phyloP scores from a whole-genome alignment of 108 stramenopile species.

The Cyclostephanos tholiformis region DNA sequence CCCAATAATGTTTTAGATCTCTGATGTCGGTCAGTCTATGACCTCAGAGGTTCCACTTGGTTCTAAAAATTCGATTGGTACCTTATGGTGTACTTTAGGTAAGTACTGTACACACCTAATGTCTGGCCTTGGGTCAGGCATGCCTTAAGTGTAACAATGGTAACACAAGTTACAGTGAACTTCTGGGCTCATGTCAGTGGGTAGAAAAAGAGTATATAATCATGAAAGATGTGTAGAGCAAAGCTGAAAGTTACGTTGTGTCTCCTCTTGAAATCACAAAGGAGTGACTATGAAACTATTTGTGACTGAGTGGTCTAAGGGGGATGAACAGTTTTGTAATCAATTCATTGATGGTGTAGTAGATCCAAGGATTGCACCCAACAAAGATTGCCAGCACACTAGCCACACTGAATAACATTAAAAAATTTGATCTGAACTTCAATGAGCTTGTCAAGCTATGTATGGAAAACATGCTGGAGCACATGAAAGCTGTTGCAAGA shows the following conservation, averaged over 20 bases:
- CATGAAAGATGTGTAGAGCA: constrained; percentile 28
- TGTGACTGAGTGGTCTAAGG: constrained; percentile 53
- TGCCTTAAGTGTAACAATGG: too few relatives aligned
- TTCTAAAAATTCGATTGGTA: too few relatives aligned
- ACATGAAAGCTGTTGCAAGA: constrained; percentile 16
- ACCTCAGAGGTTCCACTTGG: too few relatives aligned
- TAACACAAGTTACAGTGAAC: too few relatives aligned
- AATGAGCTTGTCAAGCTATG: constrained; percentile 39
- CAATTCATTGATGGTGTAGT: constrained; percentile 59
- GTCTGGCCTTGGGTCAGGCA: too few relatives aligned
- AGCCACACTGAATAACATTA: constrained; percentile 46
- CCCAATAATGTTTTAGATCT: too few relatives aligned
- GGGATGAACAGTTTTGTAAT: constrained; percentile 49
- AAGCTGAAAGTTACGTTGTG: constrained; percentile 22
- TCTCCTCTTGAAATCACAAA: constrained; percentile 39
- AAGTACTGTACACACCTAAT: too few relatives aligned
- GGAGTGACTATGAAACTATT: constrained; percentile 54
- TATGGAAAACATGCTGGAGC: constrained; percentile 6
- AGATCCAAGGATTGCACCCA: constrained; percentile 51
- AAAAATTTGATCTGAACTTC: constrained; percentile 45
- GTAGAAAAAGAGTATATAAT: constrained; percentile 40
- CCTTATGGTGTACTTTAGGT: too few relatives aligned
- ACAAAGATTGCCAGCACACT: constrained; percentile 49
- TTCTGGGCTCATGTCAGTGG: too few relatives aligned
- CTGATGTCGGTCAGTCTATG: too few relatives aligned